These are phyloP conservation scores for Trichoderma sp. DNA, from an alignment of 2,329 filamentous ascomycete species.

Conservation along the genomic window DNA sequence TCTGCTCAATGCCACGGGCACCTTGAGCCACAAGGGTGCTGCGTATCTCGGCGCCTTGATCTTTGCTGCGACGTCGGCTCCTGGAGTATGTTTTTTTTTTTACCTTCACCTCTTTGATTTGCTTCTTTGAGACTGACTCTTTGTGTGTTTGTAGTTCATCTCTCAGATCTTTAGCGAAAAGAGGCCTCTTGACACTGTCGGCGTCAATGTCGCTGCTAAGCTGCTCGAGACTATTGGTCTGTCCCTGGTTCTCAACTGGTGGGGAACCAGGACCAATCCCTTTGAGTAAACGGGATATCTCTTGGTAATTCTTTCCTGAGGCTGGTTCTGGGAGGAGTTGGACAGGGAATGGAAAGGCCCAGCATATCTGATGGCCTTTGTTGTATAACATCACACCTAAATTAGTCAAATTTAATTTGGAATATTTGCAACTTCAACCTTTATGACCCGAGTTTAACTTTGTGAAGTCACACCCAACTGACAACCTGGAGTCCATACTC, in stretches of 20 bases:
- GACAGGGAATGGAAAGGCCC: background rate
- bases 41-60: conserved; percentile 89
- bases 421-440: background rate
- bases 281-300: conserved; percentile 65
- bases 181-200: conserved; percentile 86
- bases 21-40: conserved; percentile 94
- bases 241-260: conserved; percentile 92
- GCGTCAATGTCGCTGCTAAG: conserved; percentile 80
- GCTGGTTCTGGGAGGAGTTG: background rate
- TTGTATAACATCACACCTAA: conserved; percentile 11
- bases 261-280: conserved; percentile 93
- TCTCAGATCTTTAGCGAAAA: conserved; percentile 87
- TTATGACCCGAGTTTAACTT: background rate
- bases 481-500: background rate
- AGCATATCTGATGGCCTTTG: background rate
- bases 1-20: conserved; percentile 91
- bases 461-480: too few relatives aligned
- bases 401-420: background rate
- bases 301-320: background rate
- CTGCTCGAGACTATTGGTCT: conserved; percentile 91
- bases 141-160: conserved; percentile 64
- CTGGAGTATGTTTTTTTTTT: conserved; percentile 62
- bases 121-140: background rate
- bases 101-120: background rate
- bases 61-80: conserved; percentile 88